Conservation (phyloP, 1,139 yeast species). For the Nakaseomyces sp. region DNA sequence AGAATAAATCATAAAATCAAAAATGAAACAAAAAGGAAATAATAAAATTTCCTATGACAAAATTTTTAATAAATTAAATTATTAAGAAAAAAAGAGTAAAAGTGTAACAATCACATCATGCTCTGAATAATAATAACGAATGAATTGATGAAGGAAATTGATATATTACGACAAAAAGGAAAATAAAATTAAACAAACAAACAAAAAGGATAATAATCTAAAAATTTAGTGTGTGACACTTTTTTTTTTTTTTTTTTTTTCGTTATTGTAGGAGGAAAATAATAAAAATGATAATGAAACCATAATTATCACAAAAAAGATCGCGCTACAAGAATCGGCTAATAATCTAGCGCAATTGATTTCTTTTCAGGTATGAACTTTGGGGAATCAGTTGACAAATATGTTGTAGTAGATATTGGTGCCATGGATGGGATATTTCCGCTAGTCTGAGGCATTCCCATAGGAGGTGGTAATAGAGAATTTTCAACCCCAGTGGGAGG, state of each 20-base stretch:
- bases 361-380: slow-evolving; percentile 4
- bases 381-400: slow-evolving; percentile 1
- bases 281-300: not conserved
- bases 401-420: slow-evolving; percentile 2
- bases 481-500: slow-evolving; percentile 15
- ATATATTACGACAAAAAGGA: too few species aligned
- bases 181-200: too few species aligned
- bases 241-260: not conserved
- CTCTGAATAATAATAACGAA: too few species aligned
- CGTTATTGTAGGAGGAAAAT: not conserved
- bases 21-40: too few species aligned
- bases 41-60: too few species aligned
- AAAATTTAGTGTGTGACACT: too few species aligned
- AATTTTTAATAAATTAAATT: too few species aligned
- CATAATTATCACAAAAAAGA: not conserved
- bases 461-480: slow-evolving; percentile 6
- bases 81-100: too few species aligned
- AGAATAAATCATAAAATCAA: not conserved
- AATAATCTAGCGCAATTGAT: slow-evolving; percentile 2
- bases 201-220: too few species aligned
- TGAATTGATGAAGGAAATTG: too few species aligned
- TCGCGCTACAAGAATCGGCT: not conserved
- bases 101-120: too few species aligned
- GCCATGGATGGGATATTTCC: not conserved
- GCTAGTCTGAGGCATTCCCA: slow-evolving; percentile 4